Evolutionary conservation across 495 filamentous ascomycete species (phyloP).

Genomic region (Bryoglossum gracile): DNA sequence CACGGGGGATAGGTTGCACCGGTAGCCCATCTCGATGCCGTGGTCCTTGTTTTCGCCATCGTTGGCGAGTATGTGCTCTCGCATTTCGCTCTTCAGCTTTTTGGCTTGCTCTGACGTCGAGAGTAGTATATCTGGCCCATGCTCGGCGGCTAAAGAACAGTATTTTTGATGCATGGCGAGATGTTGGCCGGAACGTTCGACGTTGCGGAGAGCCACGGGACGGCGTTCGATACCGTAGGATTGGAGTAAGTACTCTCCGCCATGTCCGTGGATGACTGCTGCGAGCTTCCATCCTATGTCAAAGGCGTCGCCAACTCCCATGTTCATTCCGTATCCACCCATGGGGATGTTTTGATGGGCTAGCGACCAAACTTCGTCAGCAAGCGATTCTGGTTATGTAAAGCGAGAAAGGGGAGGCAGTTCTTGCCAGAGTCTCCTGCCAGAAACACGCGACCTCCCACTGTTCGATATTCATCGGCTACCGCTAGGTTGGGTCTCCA

Average conservation of each 20-base stretch:
- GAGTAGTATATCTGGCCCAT: neutral
- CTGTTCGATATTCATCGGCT: constrained; percentile 19
- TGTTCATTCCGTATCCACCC: constrained; percentile 32
- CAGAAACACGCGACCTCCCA: constrained; percentile 34
- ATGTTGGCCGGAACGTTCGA: constrained; percentile 1
- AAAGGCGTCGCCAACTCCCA: constrained; percentile 27
- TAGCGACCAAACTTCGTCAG: too few relatives aligned
- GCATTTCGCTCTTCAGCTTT: neutral
- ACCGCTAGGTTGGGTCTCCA: constrained; percentile 25
- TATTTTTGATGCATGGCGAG: neutral
- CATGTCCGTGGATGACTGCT: constrained; percentile 20
- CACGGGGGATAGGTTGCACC: constrained; percentile 24
- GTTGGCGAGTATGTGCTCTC: neutral
- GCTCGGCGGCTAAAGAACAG: neutral
- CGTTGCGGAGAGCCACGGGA: constrained; percentile 4
- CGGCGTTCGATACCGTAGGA: constrained; percentile 28
- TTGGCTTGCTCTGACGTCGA: neutral
- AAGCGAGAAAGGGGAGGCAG: too few relatives aligned
- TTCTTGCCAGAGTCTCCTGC: constrained; percentile 47
- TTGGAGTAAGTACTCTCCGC: constrained; percentile 7
- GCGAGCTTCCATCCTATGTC: constrained; percentile 31
- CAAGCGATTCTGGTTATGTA: too few relatives aligned
- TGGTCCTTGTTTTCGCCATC: constrained; percentile 17
- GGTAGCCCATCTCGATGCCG: constrained; percentile 27
- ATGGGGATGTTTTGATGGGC: constrained; percentile 12